A percentile compares a stretch with the other conserved stretches of the same genome.
Conservation (phyloP, 2,329 filamentous ascomycete genomes). For the Colletotrichum gloeosporioides region DNA sequence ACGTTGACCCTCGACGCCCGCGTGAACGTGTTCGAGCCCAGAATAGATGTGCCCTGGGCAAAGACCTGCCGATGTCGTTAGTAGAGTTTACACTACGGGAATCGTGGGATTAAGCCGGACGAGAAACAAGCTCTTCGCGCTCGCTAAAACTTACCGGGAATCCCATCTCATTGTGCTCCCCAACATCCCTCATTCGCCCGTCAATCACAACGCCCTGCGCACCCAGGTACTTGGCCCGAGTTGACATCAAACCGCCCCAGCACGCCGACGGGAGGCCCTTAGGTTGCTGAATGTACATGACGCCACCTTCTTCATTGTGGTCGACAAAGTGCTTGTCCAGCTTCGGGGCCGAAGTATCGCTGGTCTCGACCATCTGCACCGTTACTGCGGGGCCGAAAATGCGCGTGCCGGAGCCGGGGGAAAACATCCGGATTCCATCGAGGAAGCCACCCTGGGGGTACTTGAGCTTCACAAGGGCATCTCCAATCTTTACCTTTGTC, state of each 20-base stretch:
- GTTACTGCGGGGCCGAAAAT: constrained; percentile 33
- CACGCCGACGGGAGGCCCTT: constrained; percentile 29
- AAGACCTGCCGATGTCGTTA: constrained; percentile 29
- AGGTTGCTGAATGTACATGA: constrained; percentile 36
- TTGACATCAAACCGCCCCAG: constrained; percentile 35
- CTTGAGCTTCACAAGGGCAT: constrained; percentile 34
- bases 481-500: constrained; percentile 19
- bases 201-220: constrained; percentile 31
- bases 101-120: background rate
- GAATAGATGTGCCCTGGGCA: constrained; percentile 28
- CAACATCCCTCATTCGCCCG: constrained; percentile 31
- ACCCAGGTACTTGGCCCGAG: constrained; percentile 30
- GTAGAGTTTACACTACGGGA: background rate
- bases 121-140: background rate
- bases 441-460: constrained; percentile 30
- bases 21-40: constrained; percentile 35
- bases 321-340: constrained; percentile 33
- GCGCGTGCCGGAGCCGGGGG: constrained; percentile 29
- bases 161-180: constrained; percentile 29
- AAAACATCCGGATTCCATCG: constrained; percentile 28
- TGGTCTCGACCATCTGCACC: constrained; percentile 32
- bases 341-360: constrained; percentile 27
- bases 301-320: constrained; percentile 26
- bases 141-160: constrained; percentile 15
- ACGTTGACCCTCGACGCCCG: constrained; percentile 31